Conservation (phyloP, 2,329 filamentous ascomycete genomes). For the Ilyonectria robusta region DNA sequence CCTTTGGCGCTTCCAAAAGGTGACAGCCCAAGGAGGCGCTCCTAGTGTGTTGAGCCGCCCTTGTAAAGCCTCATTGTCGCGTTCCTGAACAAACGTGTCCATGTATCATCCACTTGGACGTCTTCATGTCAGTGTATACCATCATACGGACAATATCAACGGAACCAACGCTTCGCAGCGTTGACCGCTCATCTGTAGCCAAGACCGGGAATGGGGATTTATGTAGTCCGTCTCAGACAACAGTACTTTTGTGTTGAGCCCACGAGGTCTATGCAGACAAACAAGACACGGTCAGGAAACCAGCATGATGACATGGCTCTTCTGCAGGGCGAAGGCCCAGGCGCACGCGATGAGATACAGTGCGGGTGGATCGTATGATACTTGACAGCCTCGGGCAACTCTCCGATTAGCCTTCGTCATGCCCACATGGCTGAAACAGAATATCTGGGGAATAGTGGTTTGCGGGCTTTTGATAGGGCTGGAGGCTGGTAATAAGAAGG, state of each 20-base stretch:
- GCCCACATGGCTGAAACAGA: neutral
- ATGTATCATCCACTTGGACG: slow-evolving; percentile 1
- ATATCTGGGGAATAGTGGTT: neutral
- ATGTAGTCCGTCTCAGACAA: neutral
- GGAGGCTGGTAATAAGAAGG: neutral
- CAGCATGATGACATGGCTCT: neutral
- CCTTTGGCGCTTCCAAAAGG: neutral
- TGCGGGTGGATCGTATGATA: neutral
- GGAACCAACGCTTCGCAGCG: neutral
- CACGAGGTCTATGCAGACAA: neutral
- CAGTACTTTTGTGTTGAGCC: neutral
- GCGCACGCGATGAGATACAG: neutral
- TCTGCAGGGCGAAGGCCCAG: neutral
- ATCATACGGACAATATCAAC: neutral
- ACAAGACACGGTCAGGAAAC: neutral
- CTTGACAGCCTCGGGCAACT: neutral
- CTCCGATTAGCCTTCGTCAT: neutral
- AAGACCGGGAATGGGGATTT: neutral
- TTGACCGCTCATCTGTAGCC: neutral
- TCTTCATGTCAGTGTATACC: neutral
- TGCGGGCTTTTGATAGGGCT: slow-evolving; percentile 1
- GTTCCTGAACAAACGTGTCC: neutral
- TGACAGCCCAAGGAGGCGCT: neutral
- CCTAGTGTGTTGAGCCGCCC: neutral
- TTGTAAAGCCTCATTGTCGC: neutral